Evolutionary conservation across 2,329 filamentous ascomycete genomes (phyloP), one percentile per base, ranked within the genome.

Genomic region (Neocatenulostroma microsporum): DNA sequence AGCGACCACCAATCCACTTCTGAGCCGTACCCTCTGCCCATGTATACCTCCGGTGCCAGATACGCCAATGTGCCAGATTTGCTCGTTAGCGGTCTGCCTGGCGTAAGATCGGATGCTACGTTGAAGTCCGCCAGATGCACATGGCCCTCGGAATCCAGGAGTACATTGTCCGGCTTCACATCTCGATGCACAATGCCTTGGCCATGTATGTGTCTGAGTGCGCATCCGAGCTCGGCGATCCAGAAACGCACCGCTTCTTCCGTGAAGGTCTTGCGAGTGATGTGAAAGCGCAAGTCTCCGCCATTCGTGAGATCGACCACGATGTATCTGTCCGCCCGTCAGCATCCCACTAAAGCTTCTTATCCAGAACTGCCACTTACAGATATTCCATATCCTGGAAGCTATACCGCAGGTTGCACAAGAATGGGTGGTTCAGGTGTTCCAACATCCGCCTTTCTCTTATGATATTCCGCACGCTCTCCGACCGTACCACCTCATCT

Each of bases 311-410:
- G 68, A 66, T 98, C 91, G 45, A 98, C 87, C 36, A 98, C 89
- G 37, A 98, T 79, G 62, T 98, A 84, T 56, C 78, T 82, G 58
- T 24, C 14, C 21, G 18, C 10, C 34, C 29, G 30, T 45, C 40
- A 48, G 42, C 35, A 21, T 21, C 15, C n/a, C 14, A 14, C n/a
- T 10, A n/a, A 12, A 19, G 4, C 1, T 21, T n/a, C n/a, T n/a
- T n/a, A n/a, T n/a, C n/a, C n/a, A n/a, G n/a, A n/a, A n/a, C n/a
- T n/a, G n/a, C 11, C 17, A 62, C 84, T 56, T 72, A 94, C 86
- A 98, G 82, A 66, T 98, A 98, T 63, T 98, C 91, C 53, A 96
- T 87, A 63, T 98, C 91, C 66, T 98, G 91, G 60, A 98, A 98
- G 66, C 88, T 95, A 68, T 96, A 98, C 55, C 91, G 84, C 70